Base-by-base conservation (phyloP, 257 asterid species). In the Scutellaria barbata region DNA sequence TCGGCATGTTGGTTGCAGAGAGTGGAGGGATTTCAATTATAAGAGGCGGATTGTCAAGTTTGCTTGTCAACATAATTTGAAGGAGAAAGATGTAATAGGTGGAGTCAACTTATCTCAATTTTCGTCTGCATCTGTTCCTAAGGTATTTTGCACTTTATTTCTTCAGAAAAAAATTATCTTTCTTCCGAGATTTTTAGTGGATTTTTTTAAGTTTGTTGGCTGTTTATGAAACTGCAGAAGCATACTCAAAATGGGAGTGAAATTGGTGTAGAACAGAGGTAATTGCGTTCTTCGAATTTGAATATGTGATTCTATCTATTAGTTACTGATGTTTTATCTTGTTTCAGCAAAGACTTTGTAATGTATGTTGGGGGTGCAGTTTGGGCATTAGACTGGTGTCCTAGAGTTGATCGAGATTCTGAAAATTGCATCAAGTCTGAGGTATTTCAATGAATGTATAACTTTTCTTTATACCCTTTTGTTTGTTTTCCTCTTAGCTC, bases 331-430 rank as follows among this genome's bases (percentile, higher is more conserved):
- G 52, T 17, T 67, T 12, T 14, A 52, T 48, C 59, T 65, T 76
- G 51, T 83, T 85, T 81, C 95, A 95, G 97, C 84, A 79, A 85
- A 71, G 98, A 92, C 81, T 80, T 82, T 75, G 81, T 92, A 60
- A 79, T 95, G 89, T 52, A 89, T 77, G 97, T 79, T 75, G 99
- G 99, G 65, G 99, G 99, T 79, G 57, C 84, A 17, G 90, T 88
- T 40, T 95, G 97, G 95, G 97, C 96, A 11, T 65, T 95, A 76
- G 99, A 92, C 75, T 95, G 99, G 99, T 92, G 99, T 78, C 97
- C 98, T 60, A 78, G 82, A 84, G 83, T 74, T 68, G 74, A 84
- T 72, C 73, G 66, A 25, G 61, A 69, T 81, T 71, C 88, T 12
- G 76, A 79, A 39, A 63, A 64, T 72, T 78, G 48, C 74, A 50